A percentile compares a stretch with the other conserved stretches of the same genome.
phyloP scores from a whole-genome alignment of 2,329 filamentous ascomycete species.

The Hirsutella thompsonii region DNA sequence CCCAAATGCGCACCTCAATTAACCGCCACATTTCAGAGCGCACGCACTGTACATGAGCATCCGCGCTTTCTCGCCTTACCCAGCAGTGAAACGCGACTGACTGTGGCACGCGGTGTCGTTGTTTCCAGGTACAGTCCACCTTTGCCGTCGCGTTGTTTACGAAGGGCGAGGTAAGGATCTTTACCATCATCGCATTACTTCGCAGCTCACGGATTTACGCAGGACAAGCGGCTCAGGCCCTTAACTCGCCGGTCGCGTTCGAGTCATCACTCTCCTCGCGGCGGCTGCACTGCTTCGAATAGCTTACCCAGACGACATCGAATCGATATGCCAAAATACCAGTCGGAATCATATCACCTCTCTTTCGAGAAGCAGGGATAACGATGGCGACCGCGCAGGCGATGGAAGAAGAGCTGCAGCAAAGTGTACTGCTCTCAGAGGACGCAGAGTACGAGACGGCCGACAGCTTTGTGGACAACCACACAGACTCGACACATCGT shows the following conservation, averaged over 20 bases:
- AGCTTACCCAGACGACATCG: neutral
- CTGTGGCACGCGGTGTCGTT: constrained; percentile 1
- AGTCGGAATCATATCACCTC: constrained; percentile 5
- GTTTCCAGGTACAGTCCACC: neutral
- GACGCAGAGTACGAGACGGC: constrained; percentile 28
- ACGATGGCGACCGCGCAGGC: constrained; percentile 38
- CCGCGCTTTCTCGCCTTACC: constrained; percentile 3
- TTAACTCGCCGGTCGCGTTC: constrained; percentile 3
- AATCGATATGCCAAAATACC: constrained; percentile 17
- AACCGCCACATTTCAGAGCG: neutral
- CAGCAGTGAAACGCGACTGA: constrained; percentile 8
- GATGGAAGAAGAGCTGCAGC: constrained; percentile 45
- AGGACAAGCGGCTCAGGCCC: constrained; percentile 5
- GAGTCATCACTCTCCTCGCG: constrained; percentile 9
- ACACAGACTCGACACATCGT: constrained; percentile 10
- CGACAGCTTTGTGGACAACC: constrained; percentile 17
- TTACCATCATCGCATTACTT: neutral
- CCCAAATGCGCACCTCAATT: neutral
- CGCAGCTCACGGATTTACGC: constrained; percentile 2
- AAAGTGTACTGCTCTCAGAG: constrained; percentile 39
- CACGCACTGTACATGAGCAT: constrained; percentile 7
- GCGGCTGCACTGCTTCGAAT: constrained; percentile 6
- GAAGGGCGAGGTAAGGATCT: constrained; percentile 3
- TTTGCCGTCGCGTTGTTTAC: constrained; percentile 2
- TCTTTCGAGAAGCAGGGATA: constrained; percentile 13